Conservation (phyloP, 192 early-diverging fungal species). For the Dispira simplex region DNA sequence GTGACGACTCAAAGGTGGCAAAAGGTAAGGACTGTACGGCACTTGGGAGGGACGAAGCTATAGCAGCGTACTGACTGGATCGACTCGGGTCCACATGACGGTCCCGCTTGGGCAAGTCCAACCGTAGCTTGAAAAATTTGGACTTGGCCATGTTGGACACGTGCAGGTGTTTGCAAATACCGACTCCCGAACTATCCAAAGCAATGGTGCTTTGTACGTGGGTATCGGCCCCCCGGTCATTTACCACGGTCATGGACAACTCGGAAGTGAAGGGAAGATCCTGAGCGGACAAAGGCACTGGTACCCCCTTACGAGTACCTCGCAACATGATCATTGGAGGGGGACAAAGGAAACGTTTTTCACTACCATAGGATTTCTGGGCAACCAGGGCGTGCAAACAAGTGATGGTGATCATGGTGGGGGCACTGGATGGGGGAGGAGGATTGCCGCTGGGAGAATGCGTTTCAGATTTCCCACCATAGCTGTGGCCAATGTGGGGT, state of each 20-base stretch:
- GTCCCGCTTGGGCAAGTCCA: conserved; percentile 35
- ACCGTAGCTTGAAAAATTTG: conserved; percentile 56
- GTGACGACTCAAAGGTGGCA: conserved; percentile 47
- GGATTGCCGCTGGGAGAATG: neutral
- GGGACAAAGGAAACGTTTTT: conserved; percentile 73
- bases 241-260: conserved; percentile 42
- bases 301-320: conserved; percentile 16
- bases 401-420: conserved; percentile 51
- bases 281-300: conserved; percentile 17
- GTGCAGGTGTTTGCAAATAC: conserved; percentile 59
- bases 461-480: neutral
- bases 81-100: conserved; percentile 15
- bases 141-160: conserved; percentile 67
- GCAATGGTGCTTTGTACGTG: conserved; percentile 17
- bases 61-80: conserved; percentile 7
- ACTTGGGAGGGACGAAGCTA: conserved; percentile 11
- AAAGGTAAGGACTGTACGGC: conserved; percentile 24
- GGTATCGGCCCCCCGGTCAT: conserved; percentile 28
- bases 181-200: conserved; percentile 27
- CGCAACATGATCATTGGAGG: conserved; percentile 54
- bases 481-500: neutral
- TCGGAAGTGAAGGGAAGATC: conserved; percentile 33
- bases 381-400: conserved; percentile 70
- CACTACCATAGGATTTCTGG: conserved; percentile 89
- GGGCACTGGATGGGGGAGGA: neutral